These are phyloP conservation scores for Lactarius hengduanensis DNA, from an alignment of 768 basidiomycete genomes.

Conservation along the genomic window DNA sequence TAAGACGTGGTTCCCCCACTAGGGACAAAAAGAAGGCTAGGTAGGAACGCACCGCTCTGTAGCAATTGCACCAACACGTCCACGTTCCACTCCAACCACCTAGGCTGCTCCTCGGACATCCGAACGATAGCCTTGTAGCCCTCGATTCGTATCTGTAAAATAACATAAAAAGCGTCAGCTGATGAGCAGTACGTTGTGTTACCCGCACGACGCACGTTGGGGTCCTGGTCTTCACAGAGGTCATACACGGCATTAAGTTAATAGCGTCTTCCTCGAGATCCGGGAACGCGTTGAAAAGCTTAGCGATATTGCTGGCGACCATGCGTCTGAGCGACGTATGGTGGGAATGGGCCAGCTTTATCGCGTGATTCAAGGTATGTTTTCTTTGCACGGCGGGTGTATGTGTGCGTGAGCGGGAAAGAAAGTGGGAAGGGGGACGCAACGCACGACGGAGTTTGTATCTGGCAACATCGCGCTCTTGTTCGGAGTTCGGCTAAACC, in stretches of 20 bases:
- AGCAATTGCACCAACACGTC: conserved; percentile 73
- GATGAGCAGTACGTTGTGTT: background rate
- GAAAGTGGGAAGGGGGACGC: background rate
- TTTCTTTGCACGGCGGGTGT: conserved; percentile 42
- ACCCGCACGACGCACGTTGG: conserved; percentile 41
- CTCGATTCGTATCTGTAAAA: conserved; percentile 58
- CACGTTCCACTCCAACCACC: conserved; percentile 67
- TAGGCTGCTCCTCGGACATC: conserved; percentile 47
- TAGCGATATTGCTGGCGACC: conserved; percentile 54
- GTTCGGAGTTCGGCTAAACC: conserved; percentile 28
- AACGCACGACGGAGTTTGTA: conserved; percentile 42
- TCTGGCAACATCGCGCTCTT: conserved; percentile 44
- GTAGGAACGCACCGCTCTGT: conserved; percentile 57
- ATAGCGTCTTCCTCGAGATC: conserved; percentile 72
- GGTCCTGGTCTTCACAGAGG: conserved; percentile 66
- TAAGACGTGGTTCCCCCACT: background rate
- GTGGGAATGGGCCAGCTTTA: conserved; percentile 51
- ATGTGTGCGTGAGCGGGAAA: background rate
- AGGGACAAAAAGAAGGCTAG: background rate
- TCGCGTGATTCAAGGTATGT: conserved; percentile 51
- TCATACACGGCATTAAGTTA: conserved; percentile 75
- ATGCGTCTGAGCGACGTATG: conserved; percentile 51
- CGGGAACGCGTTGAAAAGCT: conserved; percentile 63
- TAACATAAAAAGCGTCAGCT: background rate
- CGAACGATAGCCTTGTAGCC: conserved; percentile 63